Conservation (phyloP, 139 green algal genomes). For the Haematococcus lacustris region DNA sequence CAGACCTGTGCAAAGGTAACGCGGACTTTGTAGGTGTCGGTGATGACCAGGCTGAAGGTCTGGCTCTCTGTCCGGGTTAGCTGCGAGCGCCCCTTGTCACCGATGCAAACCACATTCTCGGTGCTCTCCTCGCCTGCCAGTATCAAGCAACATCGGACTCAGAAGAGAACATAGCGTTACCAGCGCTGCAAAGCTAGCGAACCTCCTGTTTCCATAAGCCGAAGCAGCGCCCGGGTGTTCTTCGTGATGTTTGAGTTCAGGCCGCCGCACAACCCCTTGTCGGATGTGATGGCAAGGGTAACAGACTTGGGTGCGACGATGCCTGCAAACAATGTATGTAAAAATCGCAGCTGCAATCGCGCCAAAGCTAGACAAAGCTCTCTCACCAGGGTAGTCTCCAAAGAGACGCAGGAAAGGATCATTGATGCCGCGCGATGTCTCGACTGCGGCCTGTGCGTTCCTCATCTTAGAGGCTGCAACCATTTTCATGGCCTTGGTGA, state of each 20-base stretch:
- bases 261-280: conserved; percentile 94
- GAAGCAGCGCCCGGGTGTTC: conserved; percentile 55
- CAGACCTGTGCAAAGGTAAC: conserved; percentile 38
- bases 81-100: conserved; percentile 89
- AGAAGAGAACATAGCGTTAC: too few species aligned
- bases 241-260: conserved; percentile 96
- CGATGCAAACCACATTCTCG: conserved; percentile 59
- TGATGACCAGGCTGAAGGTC: conserved; percentile 25
- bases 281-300: conserved; percentile 81
- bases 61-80: conserved; percentile 57
- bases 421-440: conserved; percentile 76
- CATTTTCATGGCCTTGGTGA: conserved; percentile 99
- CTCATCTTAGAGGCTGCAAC: conserved; percentile 98
- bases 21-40: conserved; percentile 48
- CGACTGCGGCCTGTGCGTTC: conserved; percentile 67
- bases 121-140: too few species aligned
- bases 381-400: conserved; percentile 85
- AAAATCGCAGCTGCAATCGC: too few species aligned
- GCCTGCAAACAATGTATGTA: conserved; percentile 19
- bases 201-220: not conserved
- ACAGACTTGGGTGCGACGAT: conserved; percentile 51
- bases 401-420: conserved; percentile 81
- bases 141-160: too few species aligned
- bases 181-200: too few species aligned
- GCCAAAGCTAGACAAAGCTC: too few species aligned